These are phyloP conservation scores for Pseudogymnoascus sp. DNA, from an alignment of 2,329 filamentous ascomycete species.

Conservation along the genomic window DNA sequence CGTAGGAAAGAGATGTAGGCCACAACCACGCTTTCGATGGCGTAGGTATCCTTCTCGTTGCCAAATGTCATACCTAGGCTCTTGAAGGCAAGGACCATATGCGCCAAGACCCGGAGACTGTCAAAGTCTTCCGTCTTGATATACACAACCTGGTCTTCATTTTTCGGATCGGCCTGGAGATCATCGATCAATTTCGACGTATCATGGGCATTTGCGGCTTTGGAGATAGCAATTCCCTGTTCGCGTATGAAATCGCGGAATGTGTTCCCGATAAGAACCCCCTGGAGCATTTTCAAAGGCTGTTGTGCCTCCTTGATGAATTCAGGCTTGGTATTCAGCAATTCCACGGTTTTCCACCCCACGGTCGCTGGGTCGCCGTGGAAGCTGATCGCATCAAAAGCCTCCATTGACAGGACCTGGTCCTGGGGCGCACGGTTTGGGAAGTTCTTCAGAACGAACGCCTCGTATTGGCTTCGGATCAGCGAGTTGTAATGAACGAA, in stretches of 20 bases:
- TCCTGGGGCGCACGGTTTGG: constrained; percentile 43
- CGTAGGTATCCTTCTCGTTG: constrained; percentile 29
- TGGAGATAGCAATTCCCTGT: constrained; percentile 46
- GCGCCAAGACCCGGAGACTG: constrained; percentile 59
- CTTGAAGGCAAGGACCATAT: constrained; percentile 62
- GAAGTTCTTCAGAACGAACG: constrained; percentile 51
- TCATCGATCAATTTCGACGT: constrained; percentile 37
- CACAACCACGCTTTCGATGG: constrained; percentile 63
- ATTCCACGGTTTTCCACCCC: constrained; percentile 50
- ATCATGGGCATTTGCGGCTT: constrained; percentile 36
- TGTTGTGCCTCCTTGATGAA: constrained; percentile 51
- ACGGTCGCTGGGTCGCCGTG: constrained; percentile 47
- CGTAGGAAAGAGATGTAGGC: constrained; percentile 76
- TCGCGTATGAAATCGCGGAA: constrained; percentile 49
- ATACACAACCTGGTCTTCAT: constrained; percentile 37
- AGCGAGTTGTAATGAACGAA: constrained; percentile 86
- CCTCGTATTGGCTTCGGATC: constrained; percentile 69
- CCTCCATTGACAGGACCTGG: constrained; percentile 50
- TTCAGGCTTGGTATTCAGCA: constrained; percentile 46
- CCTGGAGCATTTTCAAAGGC: constrained; percentile 68
- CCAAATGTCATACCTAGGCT: constrained; percentile 43
- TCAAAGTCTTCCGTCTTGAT: constrained; percentile 47
- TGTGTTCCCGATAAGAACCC: constrained; percentile 60
- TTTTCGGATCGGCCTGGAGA: constrained; percentile 28
- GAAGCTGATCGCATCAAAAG: constrained; percentile 57